Percentiles rank a stretch among this genome's conserved stretches.
Evolutionary conservation across 805 yeast genomes (phyloP).

Genomic region (Candida hispaniensis): DNA sequence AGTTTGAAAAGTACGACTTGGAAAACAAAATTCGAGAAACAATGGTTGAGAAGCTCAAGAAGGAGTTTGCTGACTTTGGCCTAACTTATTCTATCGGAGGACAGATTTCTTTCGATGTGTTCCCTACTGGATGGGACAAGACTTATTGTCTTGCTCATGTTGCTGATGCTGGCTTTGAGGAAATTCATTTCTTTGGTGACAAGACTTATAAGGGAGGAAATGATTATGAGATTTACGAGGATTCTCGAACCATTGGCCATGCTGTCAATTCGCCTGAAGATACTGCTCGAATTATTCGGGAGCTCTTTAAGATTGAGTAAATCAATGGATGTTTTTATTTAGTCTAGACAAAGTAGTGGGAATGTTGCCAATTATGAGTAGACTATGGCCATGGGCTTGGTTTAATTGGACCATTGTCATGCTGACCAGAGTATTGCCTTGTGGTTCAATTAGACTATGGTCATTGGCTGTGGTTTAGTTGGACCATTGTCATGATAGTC

Average conservation of each 20-base stretch:
- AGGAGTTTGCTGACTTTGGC: slow-evolving; percentile 70
- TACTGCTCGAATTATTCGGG: slow-evolving; percentile 76
- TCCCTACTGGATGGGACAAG: slow-evolving; percentile 99
- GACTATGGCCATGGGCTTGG: too few relatives aligned
- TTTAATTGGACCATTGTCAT: too few relatives aligned
- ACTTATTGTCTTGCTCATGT: slow-evolving; percentile 95
- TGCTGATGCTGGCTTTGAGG: slow-evolving; percentile 67
- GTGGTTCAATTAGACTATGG: too few relatives aligned
- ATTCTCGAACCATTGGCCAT: slow-evolving; percentile 90
- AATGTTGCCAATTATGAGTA: too few relatives aligned
- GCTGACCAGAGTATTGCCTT: too few relatives aligned
- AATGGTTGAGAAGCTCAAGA: slow-evolving; percentile 75
- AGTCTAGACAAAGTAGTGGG: too few relatives aligned
- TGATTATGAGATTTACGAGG: slow-evolving; percentile 93
- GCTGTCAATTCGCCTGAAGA: slow-evolving; percentile 84
- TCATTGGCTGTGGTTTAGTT: too few relatives aligned
- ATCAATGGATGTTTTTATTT: not conserved
- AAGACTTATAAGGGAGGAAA: slow-evolving; percentile 94
- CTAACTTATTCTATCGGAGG: slow-evolving; percentile 98
- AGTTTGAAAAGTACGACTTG: slow-evolving; percentile 1
- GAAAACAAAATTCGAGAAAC: slow-evolving; percentile 70
- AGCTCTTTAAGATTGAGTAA: slow-evolving; percentile 42
- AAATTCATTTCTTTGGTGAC: slow-evolving; percentile 97
- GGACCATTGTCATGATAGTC: too few relatives aligned
- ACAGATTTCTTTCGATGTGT: slow-evolving; percentile 96